These are phyloP conservation scores for Austroboletus olivaceoglutinosus DNA, from an alignment of 1,284 basidiomycete genomes.

Conservation along the genomic window DNA sequence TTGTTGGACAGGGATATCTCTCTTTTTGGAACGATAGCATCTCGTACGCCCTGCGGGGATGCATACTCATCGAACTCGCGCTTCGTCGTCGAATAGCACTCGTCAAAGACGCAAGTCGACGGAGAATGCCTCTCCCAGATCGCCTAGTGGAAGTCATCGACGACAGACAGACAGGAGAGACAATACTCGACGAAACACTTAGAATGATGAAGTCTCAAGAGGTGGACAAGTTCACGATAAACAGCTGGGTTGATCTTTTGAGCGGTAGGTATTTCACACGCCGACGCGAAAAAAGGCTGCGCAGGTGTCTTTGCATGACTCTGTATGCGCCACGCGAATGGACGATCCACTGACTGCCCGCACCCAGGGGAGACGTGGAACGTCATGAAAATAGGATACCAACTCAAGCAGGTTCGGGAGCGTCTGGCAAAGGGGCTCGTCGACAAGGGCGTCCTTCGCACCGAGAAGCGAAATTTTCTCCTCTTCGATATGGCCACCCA, in stretches of 20 bases:
- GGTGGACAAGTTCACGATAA: slow-evolving; percentile 80
- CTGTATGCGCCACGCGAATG: not conserved
- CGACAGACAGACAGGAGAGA: slow-evolving; percentile 90
- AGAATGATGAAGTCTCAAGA: slow-evolving; percentile 86
- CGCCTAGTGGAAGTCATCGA: slow-evolving; percentile 89
- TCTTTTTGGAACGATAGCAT: slow-evolving; percentile 99
- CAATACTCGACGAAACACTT: slow-evolving; percentile 92
- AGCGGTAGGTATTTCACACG: slow-evolving; percentile 57
- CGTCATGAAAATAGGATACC: slow-evolving; percentile 97
- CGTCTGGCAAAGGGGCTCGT: slow-evolving; percentile 95
- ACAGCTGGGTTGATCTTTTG: slow-evolving; percentile 90
- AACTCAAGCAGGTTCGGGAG: slow-evolving; percentile 95
- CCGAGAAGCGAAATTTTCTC: slow-evolving; percentile 95
- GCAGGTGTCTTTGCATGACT: not conserved
- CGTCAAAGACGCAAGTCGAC: slow-evolving; percentile 78
- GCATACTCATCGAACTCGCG: slow-evolving; percentile 93
- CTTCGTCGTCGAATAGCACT: slow-evolving; percentile 87
- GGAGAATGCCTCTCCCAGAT: slow-evolving; percentile 76
- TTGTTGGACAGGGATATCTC: slow-evolving; percentile 72
- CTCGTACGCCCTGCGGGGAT: slow-evolving; percentile 91
- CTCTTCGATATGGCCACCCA: slow-evolving; percentile 99
- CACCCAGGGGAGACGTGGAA: slow-evolving; percentile 95
- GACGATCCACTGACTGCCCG: not conserved
- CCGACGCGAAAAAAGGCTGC: not conserved
- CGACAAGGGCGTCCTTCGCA: slow-evolving; percentile 95